Base-by-base conservation (phyloP, 164 flowering plant genomes). In the Brasenia schreberi region DNA sequence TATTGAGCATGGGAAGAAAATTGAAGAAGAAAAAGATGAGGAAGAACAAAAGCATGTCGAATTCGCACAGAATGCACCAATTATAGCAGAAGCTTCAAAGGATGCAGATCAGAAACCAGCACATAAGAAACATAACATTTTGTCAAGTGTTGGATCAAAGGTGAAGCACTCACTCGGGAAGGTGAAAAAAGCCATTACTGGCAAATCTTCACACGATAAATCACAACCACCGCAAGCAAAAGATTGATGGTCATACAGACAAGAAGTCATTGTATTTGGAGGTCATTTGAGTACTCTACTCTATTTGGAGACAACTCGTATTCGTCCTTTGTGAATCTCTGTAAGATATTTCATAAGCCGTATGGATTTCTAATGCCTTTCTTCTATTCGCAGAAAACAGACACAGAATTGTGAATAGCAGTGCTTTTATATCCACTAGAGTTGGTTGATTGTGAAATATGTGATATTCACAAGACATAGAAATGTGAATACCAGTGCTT, bases 131-230 rank as follows among this genome's bases (percentile, higher is more conserved):
- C 89, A 89, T 52, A 77, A 73, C 63, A 75, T 89, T 63, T 72
- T 92, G 23, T 87, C 96, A 18, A 94, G 97, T n/a, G 90, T 89
- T 4, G 90, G 94, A 27, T 84, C 91, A 68, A 89, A 89, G 75
- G 89, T 92, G 66, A 92, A 86, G 78, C 89, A 86, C 65, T 92
- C 98, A 44, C 83, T 92, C 71, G 79, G 88, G 49, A 89, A 86
- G 77, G 94, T 89, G 78, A 92, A 85, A 80, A 92, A 89, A 72
- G 96, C 83, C 66, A 86, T 92, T 53, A 83, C 83, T 4, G 87
- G 98, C 7, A 86, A 85, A 64, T 86, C 92, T 64, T 73, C 92
- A 59, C 85, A 83, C 44, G 68, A 80, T 44, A 84, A 85, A 70
- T 59, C 79, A 70, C 53, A 17, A n/a, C 76, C 87, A 42, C 80